Evolutionary conservation across 1,139 yeast genomes (phyloP).

Genomic region (Schwanniomyces etchellsii): DNA sequence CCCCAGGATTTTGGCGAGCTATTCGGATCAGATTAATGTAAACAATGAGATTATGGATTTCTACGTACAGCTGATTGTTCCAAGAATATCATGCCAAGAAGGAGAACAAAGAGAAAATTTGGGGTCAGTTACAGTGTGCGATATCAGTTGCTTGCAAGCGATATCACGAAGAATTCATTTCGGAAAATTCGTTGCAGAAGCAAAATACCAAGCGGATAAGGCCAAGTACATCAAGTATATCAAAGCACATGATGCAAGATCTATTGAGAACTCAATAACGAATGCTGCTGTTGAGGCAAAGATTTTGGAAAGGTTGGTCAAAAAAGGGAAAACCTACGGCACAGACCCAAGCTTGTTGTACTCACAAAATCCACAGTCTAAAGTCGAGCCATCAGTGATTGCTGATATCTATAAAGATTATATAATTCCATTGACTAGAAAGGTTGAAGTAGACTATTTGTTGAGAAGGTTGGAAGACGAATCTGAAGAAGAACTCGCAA

Average conservation of each 20-base stretch:
- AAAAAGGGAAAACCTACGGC: conserved; percentile 83
- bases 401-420: conserved; percentile 80
- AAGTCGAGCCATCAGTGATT: conserved; percentile 74
- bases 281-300: conserved; percentile 81
- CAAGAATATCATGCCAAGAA: conserved; percentile 56
- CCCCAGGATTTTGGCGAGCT: conserved; percentile 72
- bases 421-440: conserved; percentile 90
- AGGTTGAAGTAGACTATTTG: conserved; percentile 88
- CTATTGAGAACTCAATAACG: conserved; percentile 78
- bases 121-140: conserved; percentile 83
- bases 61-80: conserved; percentile 70
- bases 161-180: conserved; percentile 93
- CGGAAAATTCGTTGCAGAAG: conserved; percentile 96
- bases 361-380: conserved; percentile 65
- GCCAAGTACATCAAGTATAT: conserved; percentile 64
- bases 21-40: conserved; percentile 70
- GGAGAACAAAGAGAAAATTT: conserved; percentile 83
- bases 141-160: conserved; percentile 82
- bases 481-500: conserved; percentile 5
- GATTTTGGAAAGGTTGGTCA: conserved; percentile 70
- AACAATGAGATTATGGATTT: conserved; percentile 61
- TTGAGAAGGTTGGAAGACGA: conserved; percentile 75
- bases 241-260: conserved; percentile 56
- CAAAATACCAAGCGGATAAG: conserved; percentile 71
- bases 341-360: conserved; percentile 77